Conservation (phyloP, 352 stramenopile genomes). For the Phytophthora uliginosa region DNA sequence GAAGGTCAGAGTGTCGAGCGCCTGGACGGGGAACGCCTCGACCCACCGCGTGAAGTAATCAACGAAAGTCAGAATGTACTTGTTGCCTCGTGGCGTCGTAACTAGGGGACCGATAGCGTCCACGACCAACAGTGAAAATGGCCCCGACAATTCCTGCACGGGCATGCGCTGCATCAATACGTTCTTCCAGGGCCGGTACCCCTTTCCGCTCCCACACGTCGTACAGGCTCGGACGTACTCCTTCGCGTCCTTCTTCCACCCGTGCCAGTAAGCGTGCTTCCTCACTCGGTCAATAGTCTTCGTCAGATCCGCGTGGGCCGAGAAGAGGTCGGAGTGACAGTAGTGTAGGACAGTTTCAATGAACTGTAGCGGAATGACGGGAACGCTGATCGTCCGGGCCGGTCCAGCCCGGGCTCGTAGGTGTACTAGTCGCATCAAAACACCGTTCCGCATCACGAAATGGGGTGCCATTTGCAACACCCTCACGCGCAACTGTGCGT, state of each 20-base stretch:
- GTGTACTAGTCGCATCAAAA: constrained; percentile 6
- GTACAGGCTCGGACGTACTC: background rate
- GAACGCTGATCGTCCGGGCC: background rate
- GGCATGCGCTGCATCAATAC: constrained; percentile 15
- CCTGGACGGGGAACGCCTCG: background rate
- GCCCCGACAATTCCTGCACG: background rate
- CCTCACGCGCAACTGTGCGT: background rate
- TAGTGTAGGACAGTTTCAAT: constrained; percentile 18
- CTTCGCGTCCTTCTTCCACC: background rate
- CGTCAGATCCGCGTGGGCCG: background rate
- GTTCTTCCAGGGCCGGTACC: background rate
- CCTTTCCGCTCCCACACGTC: background rate
- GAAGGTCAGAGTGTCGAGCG: too few species aligned
- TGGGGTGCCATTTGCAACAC: background rate
- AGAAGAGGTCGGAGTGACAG: constrained; percentile 15
- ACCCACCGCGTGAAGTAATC: background rate
- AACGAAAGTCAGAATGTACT: background rate
- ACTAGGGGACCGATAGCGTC: background rate
- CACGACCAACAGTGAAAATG: background rate
- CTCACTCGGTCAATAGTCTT: constrained; percentile 10
- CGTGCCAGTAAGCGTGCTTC: background rate
- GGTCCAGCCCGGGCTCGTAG: background rate
- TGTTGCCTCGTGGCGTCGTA: background rate
- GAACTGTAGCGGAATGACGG: background rate
- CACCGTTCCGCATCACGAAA: background rate